phyloP scores from a whole-genome alignment of 139 green algal genomes.

The Tetraselmis chui region DNA sequence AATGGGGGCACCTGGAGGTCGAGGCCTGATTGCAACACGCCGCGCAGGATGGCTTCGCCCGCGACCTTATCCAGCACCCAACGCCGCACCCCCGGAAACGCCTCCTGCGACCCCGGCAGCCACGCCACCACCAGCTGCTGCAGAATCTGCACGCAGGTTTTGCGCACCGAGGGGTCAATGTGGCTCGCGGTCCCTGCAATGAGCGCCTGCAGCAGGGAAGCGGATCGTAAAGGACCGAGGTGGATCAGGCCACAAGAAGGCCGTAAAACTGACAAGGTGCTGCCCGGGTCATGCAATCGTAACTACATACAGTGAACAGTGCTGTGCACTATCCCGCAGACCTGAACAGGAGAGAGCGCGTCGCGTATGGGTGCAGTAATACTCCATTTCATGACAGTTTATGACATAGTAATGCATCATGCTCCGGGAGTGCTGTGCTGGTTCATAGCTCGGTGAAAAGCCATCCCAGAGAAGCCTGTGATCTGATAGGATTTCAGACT shows the following conservation, averaged over 20 bases:
- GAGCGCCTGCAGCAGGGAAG: conserved; percentile 39
- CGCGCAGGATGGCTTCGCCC: neutral
- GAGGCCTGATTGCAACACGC: neutral
- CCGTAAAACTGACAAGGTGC: neutral
- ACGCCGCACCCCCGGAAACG: neutral
- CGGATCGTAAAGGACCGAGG: conserved; percentile 1
- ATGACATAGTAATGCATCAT: too few species aligned
- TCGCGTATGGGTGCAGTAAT: too few species aligned
- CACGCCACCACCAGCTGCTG: neutral
- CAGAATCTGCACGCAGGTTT: conserved; percentile 51
- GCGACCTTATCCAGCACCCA: neutral
- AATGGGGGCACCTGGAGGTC: neutral
- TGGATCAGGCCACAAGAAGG: neutral
- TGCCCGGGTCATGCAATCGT: neutral
- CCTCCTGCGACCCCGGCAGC: neutral
- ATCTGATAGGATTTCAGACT: too few species aligned
- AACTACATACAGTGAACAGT: neutral
- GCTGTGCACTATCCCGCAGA: neutral
- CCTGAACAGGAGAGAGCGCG: too few species aligned
- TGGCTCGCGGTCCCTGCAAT: conserved; percentile 46
- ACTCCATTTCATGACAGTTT: too few species aligned
- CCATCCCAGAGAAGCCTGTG: too few species aligned
- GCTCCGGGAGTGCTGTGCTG: too few species aligned
- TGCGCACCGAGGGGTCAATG: conserved; percentile 45
- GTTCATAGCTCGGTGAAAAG: too few species aligned